Percentiles rank a stretch among this genome's conserved stretches.
These are phyloP conservation scores for Mortierella claussenii DNA, from an alignment of 192 early-diverging fungal species.

Conservation along the genomic window DNA sequence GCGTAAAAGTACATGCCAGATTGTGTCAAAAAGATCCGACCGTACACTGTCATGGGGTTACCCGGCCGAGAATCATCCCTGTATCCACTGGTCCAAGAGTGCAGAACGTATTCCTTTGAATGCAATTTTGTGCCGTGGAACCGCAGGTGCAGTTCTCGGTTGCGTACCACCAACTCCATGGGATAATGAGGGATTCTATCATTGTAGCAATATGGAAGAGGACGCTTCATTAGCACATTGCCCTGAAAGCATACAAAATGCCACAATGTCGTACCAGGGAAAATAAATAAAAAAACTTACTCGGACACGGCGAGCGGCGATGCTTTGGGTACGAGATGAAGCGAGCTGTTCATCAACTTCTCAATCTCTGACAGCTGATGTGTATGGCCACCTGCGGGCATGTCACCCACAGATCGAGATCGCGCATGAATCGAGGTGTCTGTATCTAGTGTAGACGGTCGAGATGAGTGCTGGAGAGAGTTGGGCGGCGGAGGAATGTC, in stretches of 20 bases:
- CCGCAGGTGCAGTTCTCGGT: conserved; percentile 40
- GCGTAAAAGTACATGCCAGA: conserved; percentile 54
- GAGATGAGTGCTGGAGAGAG: neutral
- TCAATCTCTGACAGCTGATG: conserved; percentile 47
- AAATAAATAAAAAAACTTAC: conserved; percentile 19
- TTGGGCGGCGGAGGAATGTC: neutral
- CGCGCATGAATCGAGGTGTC: neutral
- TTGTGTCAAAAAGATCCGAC: conserved; percentile 43
- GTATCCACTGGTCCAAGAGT: conserved; percentile 54
- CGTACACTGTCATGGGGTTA: conserved; percentile 43
- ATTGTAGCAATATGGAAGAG: too few species aligned
- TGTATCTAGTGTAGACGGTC: neutral
- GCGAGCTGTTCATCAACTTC: conserved; percentile 41
- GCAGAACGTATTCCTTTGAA: conserved; percentile 47
- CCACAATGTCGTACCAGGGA: too few species aligned
- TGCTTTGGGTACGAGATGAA: conserved; percentile 41
- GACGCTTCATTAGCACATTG: too few species aligned
- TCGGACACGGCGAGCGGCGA: conserved; percentile 21
- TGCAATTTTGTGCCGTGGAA: conserved; percentile 52
- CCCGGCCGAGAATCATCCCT: conserved; percentile 36
- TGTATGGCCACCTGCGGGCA: conserved; percentile 9
- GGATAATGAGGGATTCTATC: conserved; percentile 46
- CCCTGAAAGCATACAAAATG: too few species aligned
- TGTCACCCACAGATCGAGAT: conserved; percentile 7
- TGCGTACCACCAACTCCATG: conserved; percentile 46